These are phyloP conservation scores for Myochromella boudieri DNA, from an alignment of 768 basidiomycete genomes.

Conservation along the genomic window DNA sequence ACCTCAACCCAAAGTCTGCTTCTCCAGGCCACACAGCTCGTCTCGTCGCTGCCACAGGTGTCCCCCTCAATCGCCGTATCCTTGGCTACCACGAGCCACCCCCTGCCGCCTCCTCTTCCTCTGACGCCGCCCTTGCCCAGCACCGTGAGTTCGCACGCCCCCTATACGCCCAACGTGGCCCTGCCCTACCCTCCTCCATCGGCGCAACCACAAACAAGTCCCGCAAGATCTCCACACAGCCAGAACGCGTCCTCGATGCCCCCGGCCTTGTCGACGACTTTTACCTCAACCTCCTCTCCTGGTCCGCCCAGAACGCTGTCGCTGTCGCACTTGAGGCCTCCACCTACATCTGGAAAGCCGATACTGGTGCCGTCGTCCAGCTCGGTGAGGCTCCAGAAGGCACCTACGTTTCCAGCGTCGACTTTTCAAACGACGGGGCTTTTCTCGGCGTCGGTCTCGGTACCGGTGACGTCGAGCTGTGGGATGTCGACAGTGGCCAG, in stretches of 20 bases:
- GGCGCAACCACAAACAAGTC: conserved; percentile 66
- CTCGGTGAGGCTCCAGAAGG: conserved; percentile 76
- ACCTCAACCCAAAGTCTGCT: conserved; percentile 53
- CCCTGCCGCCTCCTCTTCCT: conserved; percentile 63
- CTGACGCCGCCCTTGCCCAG: conserved; percentile 70
- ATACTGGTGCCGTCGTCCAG: conserved; percentile 80
- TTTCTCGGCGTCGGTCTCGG: conserved; percentile 84
- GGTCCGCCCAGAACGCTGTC: conserved; percentile 84
- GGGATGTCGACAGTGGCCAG: conserved; percentile 80
- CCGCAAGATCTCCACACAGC: conserved; percentile 81
- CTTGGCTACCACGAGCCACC: conserved; percentile 89
- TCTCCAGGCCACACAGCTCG: conserved; percentile 82
- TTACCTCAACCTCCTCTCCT: conserved; percentile 91
- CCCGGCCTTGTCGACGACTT: conserved; percentile 95
- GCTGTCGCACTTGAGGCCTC: conserved; percentile 86
- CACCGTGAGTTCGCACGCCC: conserved; percentile 80
- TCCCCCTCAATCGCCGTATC: conserved; percentile 78
- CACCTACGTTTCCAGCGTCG: conserved; percentile 72
- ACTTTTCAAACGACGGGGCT: conserved; percentile 77
- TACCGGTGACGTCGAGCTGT: conserved; percentile 88
- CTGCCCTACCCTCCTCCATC: conserved; percentile 62
- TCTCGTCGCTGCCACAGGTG: conserved; percentile 71
- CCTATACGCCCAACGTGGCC: conserved; percentile 65
- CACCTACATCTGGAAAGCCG: conserved; percentile 94
- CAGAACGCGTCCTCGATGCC: conserved; percentile 93